phyloP scores from a whole-genome alignment of 768 basidiomycete genomes.

The Cystobasidium tubakii region DNA sequence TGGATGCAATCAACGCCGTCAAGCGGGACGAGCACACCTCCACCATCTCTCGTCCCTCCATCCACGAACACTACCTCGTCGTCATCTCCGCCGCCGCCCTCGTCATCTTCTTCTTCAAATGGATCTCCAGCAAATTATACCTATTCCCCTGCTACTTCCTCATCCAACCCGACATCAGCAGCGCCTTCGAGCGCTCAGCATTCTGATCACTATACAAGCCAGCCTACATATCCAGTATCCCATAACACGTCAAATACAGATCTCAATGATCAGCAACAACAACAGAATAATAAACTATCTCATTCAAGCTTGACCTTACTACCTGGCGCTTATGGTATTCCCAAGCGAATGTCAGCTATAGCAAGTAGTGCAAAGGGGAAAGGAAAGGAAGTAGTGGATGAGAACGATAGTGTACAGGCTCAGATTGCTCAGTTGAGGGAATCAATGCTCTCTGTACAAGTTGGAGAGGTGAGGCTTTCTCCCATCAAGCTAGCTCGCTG shows the following conservation, averaged over 20 bases:
- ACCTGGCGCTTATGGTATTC: conserved; percentile 32
- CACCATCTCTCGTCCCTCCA: conserved; percentile 5
- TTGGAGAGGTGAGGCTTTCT: conserved; percentile 26
- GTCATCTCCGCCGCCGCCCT: background rate
- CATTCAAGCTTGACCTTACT: background rate
- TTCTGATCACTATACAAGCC: background rate
- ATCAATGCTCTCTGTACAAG: conserved; percentile 22
- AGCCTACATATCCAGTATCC: background rate
- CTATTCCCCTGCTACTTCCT: background rate
- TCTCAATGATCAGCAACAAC: background rate
- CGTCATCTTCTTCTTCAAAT: background rate
- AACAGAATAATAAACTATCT: background rate
- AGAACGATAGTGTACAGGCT: background rate
- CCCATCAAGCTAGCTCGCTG: too few relatives aligned
- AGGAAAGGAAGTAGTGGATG: conserved; percentile 10
- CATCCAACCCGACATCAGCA: background rate
- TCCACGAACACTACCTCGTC: background rate
- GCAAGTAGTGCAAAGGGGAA: conserved; percentile 5
- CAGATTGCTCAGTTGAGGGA: conserved; percentile 2
- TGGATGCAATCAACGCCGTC: conserved; percentile 18
- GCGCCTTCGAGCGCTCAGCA: background rate
- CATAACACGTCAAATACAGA: background rate
- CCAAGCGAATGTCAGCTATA: conserved; percentile 7
- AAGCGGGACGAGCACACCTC: background rate
- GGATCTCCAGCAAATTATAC: background rate